Evolutionary conservation across 2,329 filamentous ascomycete genomes (phyloP).

Genomic region (Venturia asperata): DNA sequence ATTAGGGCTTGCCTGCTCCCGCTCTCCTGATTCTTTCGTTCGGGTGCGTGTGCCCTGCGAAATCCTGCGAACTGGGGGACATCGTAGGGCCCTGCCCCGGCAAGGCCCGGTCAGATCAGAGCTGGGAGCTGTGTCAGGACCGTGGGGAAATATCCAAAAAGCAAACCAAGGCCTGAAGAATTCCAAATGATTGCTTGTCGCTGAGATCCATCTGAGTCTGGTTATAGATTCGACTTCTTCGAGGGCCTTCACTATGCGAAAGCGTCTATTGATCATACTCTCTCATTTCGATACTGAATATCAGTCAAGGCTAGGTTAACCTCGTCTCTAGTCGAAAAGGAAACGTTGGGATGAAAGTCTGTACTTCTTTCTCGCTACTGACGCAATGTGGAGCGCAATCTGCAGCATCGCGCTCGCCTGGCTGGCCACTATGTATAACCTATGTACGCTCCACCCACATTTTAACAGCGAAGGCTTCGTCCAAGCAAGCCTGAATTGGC

Average conservation of each 20-base stretch:
- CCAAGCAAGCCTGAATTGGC: neutral
- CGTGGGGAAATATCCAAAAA: conserved; percentile 8
- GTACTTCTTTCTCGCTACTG: neutral
- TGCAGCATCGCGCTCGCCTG: neutral
- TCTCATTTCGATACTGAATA: neutral
- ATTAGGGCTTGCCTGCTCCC: neutral
- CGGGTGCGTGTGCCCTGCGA: neutral
- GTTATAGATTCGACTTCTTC: neutral
- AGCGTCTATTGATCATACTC: neutral
- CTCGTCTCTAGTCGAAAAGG: neutral
- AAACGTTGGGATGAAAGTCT: neutral
- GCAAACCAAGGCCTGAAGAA: neutral
- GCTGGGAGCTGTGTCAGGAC: neutral
- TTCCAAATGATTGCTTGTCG: conserved; percentile 3
- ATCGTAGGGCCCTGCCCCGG: neutral
- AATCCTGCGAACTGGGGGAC: neutral
- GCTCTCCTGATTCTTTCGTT: neutral
- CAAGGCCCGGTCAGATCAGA: conserved; percentile 8
- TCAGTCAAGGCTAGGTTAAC: neutral
- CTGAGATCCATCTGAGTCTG: neutral
- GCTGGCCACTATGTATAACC: neutral
- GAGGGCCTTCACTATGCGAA: neutral
- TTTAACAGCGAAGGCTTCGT: neutral
- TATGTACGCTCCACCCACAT: neutral
- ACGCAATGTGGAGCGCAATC: neutral